These are phyloP conservation scores for Stenogyne calaminthoides DNA, from an alignment of 305 asterid genomes.

Conservation along the genomic window DNA sequence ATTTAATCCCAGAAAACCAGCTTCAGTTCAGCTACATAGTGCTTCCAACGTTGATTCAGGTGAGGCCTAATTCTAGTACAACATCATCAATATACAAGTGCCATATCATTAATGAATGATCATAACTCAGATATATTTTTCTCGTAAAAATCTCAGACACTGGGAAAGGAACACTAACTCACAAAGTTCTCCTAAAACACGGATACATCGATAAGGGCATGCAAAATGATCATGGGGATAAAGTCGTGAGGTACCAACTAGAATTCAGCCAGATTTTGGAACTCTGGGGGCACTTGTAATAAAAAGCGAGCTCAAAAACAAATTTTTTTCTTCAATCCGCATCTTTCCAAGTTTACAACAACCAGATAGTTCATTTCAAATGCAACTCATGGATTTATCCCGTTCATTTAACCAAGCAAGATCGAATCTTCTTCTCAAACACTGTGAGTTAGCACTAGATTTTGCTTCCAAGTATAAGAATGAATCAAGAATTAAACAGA, in stretches of 20 bases:
- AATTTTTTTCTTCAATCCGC: constrained; percentile 41
- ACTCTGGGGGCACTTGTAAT: constrained; percentile 43
- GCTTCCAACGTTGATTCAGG: constrained; percentile 36
- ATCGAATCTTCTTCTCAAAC: constrained; percentile 50
- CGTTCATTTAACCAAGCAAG: constrained; percentile 35
- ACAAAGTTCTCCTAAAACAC: constrained; percentile 32
- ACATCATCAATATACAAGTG: not conserved
- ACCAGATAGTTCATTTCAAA: constrained; percentile 39
- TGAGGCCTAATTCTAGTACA: constrained; percentile 20
- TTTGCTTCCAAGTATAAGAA: not conserved
- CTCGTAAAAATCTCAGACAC: constrained; percentile 28
- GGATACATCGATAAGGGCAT: constrained; percentile 29
- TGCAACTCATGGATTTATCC: constrained; percentile 57
- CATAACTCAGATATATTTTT: not conserved
- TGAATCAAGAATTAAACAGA: constrained; percentile 5
- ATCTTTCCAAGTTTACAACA: constrained; percentile 30
- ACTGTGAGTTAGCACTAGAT: constrained; percentile 34
- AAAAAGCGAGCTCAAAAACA: constrained; percentile 38
- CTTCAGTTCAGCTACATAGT: constrained; percentile 41
- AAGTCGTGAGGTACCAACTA: constrained; percentile 32
- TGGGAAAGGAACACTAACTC: constrained; percentile 35
- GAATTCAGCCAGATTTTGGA: constrained; percentile 39
- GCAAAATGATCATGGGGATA: constrained; percentile 20
- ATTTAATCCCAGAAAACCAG: constrained; percentile 38
- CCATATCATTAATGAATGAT: not conserved